Evolutionary conservation across 2,329 filamentous ascomycete species (phyloP).

Genomic region (Alternaria infectoria): DNA sequence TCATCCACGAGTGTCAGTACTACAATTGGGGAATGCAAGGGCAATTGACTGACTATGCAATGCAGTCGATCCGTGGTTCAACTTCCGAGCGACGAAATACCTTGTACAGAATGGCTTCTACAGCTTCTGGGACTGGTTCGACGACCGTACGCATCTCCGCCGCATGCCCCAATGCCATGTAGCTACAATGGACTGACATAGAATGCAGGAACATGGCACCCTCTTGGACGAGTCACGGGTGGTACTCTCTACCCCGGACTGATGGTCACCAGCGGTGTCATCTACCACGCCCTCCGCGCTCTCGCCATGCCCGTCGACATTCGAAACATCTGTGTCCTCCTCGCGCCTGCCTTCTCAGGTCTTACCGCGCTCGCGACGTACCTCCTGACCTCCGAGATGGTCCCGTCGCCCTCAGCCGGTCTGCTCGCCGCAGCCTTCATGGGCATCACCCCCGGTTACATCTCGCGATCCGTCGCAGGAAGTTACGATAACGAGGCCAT

Average conservation of each 20-base stretch:
- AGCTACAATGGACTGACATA: constrained; percentile 21
- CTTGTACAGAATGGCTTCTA: constrained; percentile 97
- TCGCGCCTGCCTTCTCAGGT: constrained; percentile 92
- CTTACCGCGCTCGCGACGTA: constrained; percentile 92
- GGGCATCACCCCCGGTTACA: constrained; percentile 97
- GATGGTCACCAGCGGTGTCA: constrained; percentile 98
- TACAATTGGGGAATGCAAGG: not conserved
- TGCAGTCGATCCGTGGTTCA: constrained; percentile 98
- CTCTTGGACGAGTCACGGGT: constrained; percentile 95
- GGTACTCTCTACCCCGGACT: constrained; percentile 98
- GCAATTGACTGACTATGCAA: constrained; percentile 33
- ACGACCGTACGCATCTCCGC: constrained; percentile 73
- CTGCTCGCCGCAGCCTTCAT: constrained; percentile 94
- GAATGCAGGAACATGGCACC: constrained; percentile 86
- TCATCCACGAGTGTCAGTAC: constrained; percentile 97
- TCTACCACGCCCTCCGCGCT: constrained; percentile 91
- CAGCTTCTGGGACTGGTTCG: constrained; percentile 99
- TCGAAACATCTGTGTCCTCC: constrained; percentile 96
- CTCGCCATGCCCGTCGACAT: constrained; percentile 95
- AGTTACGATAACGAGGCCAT: constrained; percentile 99
- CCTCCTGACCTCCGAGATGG: constrained; percentile 96
- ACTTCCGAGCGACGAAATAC: constrained; percentile 98
- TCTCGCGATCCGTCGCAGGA: constrained; percentile 94
- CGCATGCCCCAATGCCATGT: constrained; percentile 2
- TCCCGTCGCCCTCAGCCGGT: constrained; percentile 90